phyloP scores from a whole-genome alignment of 306 rosid genomes.

The Crataegus laevigata region DNA sequence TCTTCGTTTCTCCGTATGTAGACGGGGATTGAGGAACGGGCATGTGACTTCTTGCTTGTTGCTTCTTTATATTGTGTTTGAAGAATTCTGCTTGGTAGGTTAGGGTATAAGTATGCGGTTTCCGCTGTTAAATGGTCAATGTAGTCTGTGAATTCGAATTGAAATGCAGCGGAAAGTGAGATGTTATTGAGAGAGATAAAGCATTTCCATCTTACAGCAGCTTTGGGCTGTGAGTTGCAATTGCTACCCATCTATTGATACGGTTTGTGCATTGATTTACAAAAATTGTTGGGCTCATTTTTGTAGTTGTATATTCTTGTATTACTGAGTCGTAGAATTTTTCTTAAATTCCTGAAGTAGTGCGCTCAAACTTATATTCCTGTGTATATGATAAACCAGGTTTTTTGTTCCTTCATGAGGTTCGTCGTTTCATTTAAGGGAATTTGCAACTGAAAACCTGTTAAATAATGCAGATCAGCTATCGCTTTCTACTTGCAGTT shows the following conservation, averaged over 20 bases:
- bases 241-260: not conserved
- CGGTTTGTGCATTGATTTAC: not conserved
- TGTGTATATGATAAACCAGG: constrained; percentile 28
- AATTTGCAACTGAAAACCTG: constrained; percentile 19
- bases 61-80: constrained; percentile 14
- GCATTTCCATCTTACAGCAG: not conserved
- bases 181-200: not conserved
- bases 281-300: not conserved
- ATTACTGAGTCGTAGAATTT: not conserved
- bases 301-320: not conserved
- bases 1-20: constrained; percentile 12
- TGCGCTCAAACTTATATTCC: constrained; percentile 21
- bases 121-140: constrained; percentile 1
- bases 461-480: constrained; percentile 39
- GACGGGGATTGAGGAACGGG: constrained; percentile 23
- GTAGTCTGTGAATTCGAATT: not conserved
- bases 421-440: constrained; percentile 20
- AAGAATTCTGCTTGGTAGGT: constrained; percentile 11
- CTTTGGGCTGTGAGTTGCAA: constrained; percentile 2
- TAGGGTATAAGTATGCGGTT: constrained; percentile 10
- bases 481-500: constrained; percentile 16
- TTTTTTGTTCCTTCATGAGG: constrained; percentile 22
- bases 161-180: not conserved
- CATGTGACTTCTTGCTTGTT: constrained; percentile 35
- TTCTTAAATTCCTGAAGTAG: constrained; percentile 19